Evolutionary conservation across 2,329 filamentous ascomycete genomes (phyloP), one percentile per base, ranked within the genome.

Genomic region (Colletotrichum chlorophyti): DNA sequence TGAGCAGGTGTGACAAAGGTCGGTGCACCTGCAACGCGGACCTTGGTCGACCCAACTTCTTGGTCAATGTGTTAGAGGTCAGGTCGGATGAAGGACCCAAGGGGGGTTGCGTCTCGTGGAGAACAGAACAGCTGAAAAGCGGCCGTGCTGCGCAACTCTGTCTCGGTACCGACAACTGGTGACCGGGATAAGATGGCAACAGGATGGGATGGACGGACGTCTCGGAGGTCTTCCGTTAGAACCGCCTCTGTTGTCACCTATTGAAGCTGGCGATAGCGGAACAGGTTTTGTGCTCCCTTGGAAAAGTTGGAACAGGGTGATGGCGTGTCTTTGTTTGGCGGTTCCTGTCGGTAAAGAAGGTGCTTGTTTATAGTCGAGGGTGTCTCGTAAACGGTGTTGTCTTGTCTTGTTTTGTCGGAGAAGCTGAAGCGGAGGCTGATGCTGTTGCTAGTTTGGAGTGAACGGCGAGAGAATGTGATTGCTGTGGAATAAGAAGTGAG

Each of bases 31-130:
- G 55, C 55, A 55, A 59, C 50, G 45, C 43, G 57, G 38, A 59
- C 51, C 21, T 32, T 31, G 43, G 38, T 55, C 38, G 57, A 50
- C 51, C 57, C 57, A 59, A 57, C 37, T 55, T 55, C 24, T 57
- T 43, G 57, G 57, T 59, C 24, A 37, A 42, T 49, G 27, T 41
- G 51, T 23, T 43, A 23, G n/a, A 23, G 34, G 41, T 48, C 42
- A 59, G 37, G 55, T 54, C 55, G 50, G 55, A 59, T 50, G 55
- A 42, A 43, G 49, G 42, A 37, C 24, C 55, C 55, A 59, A 59
- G 42, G 54, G n/a, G 50, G 50, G 17, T 53, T 43, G 54, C 34
- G 49, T 42, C 29, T 41, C 37, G 41, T 24, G 27, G 14, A 51
- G 23, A n/a, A n/a, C n/a, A n/a, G n/a, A n/a, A n/a, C n/a, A n/a